Evolutionary conservation across 2,329 filamentous ascomycete species (phyloP).

Genomic region (Talaromyces sp.): DNA sequence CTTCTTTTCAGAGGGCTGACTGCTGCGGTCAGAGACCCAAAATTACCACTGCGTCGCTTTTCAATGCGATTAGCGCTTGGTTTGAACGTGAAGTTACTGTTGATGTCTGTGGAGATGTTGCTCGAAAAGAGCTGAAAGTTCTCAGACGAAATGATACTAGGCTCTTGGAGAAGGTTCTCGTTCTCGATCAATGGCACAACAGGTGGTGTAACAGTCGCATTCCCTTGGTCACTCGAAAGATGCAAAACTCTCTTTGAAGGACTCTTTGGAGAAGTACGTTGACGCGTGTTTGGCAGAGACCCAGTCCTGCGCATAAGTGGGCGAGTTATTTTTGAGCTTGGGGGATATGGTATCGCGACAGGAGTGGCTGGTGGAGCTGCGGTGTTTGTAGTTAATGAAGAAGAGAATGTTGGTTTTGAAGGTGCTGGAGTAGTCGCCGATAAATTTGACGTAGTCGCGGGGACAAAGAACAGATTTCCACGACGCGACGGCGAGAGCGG

Average conservation of each 20-base stretch:
- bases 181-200: slow-evolving; percentile 42
- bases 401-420: neutral
- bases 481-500: slow-evolving; percentile 17
- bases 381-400: neutral
- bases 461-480: slow-evolving; percentile 52
- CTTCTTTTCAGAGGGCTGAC: slow-evolving; percentile 88
- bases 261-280: slow-evolving; percentile 72
- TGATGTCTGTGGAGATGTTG: slow-evolving; percentile 39
- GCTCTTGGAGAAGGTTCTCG: slow-evolving; percentile 38
- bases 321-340: slow-evolving; percentile 60
- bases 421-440: slow-evolving; percentile 9
- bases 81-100: slow-evolving; percentile 36
- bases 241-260: slow-evolving; percentile 75
- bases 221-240: slow-evolving; percentile 67
- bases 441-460: slow-evolving; percentile 36
- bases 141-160: slow-evolving; percentile 6
- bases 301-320: slow-evolving; percentile 41
- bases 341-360: slow-evolving; percentile 62
- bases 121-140: slow-evolving; percentile 2
- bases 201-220: slow-evolving; percentile 55
- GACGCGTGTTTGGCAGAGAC: slow-evolving; percentile 44
- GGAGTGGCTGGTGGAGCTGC: slow-evolving; percentile 10
- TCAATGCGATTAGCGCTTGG: slow-evolving; percentile 46
- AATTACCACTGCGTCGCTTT: slow-evolving; percentile 47
- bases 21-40: slow-evolving; percentile 54